Evolutionary conservation across 148 eudicot genomes (phyloP), one percentile per base, ranked within the genome.

Genomic region (Spergularia marina): DNA sequence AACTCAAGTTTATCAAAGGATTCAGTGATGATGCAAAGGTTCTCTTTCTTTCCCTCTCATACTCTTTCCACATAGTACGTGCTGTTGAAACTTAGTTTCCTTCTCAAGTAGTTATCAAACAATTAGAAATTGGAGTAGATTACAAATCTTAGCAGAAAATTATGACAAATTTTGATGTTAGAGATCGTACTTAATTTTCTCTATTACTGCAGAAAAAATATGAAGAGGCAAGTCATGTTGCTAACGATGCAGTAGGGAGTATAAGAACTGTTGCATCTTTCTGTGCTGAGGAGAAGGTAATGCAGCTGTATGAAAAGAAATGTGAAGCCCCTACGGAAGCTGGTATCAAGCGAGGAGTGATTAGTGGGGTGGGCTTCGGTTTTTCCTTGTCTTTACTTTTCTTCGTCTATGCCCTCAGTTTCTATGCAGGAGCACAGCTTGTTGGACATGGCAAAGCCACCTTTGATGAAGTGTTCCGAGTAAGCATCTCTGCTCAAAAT

Each of bases 21-120:
- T 89, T 93, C 80, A 87, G 89, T 70, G 88, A 88, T 53, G 93
- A 93, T 83, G 91, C 98, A 21, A 91, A 93, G 90, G 93, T 89
- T 76, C 55, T 78, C 17, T 34, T 20, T 25, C 74, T 71, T 68
- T 57, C 11, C 8, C 17, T 30, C 20, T 12, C 56, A 49, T 68
- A 47, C 20, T 47, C 54, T 17, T 68, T 30, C 18, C 13, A 18
- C 25, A 9, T 67, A 53, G 9, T 41, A 41, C 47, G 47, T 41
- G 47, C 7, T 41, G 18, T n/a, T n/a, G 0, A 66, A 44, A 41
- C 5, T 30, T 20, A 21, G 21, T 21, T 60, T 60, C 1, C 10
- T 60, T 21, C 63, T 11, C 9, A n/a, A 44, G 23, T 41, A 41
- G 12, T 10, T 66, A 53, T 41, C 18, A 7, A 18, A 18, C 53